Conservation (phyloP, 345 rosid species). For the Carallia brachiata region DNA sequence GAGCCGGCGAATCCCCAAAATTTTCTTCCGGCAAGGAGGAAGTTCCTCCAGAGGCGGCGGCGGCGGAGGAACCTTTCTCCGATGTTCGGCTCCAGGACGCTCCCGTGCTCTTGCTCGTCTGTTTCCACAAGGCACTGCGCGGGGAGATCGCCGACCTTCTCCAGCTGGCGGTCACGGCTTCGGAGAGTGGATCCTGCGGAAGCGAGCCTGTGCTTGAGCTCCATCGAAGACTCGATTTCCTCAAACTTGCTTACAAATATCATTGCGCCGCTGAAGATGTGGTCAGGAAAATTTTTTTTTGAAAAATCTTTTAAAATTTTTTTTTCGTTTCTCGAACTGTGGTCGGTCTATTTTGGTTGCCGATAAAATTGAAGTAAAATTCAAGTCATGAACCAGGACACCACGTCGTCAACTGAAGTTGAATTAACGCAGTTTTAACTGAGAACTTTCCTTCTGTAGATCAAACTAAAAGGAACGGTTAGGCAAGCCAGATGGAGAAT, state of each 20-base stretch:
- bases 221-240: slow-evolving; percentile 49
- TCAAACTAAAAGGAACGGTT: too few relatives aligned
- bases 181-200: slow-evolving; percentile 25
- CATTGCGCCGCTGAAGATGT: slow-evolving; percentile 74
- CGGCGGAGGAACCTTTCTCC: slow-evolving; percentile 9
- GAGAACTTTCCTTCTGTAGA: too few relatives aligned
- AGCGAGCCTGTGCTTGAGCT: slow-evolving; percentile 37
- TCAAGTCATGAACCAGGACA: too few relatives aligned
- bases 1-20: slow-evolving; percentile 20
- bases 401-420: too few relatives aligned
- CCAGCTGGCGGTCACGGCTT: slow-evolving; percentile 34
- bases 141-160: slow-evolving; percentile 56
- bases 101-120: slow-evolving; percentile 61
- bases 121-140: slow-evolving; percentile 67
- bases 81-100: slow-evolving; percentile 45
- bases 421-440: too few relatives aligned
- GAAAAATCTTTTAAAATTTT: too few relatives aligned
- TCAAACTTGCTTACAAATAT: slow-evolving; percentile 61
- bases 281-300: slow-evolving; percentile 34
- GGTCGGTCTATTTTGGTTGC: neutral
- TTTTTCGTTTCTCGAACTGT: neutral
- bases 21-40: slow-evolving; percentile 36
- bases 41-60: slow-evolving; percentile 4
- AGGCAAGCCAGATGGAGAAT: too few relatives aligned
- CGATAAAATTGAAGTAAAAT: slow-evolving; percentile 7